These are phyloP conservation scores for Salix arbutifolia DNA, from an alignment of 345 rosid species.

Conservation along the genomic window DNA sequence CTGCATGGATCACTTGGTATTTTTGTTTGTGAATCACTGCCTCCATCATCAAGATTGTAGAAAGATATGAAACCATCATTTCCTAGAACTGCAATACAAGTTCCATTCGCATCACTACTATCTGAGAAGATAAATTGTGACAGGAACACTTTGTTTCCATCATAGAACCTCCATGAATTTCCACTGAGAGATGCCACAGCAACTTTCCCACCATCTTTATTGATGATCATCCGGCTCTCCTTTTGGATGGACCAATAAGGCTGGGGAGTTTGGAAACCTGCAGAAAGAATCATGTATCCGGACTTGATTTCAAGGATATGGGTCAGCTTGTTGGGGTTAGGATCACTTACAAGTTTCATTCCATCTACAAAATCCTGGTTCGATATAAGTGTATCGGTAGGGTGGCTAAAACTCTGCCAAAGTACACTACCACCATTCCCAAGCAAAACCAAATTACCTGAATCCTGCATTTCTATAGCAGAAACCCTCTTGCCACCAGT, in stretches of 20 bases:
- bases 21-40: conserved; percentile 34
- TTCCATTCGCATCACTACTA: conserved; percentile 37
- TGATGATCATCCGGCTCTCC: conserved; percentile 37
- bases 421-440: conserved; percentile 34
- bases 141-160: conserved; percentile 37
- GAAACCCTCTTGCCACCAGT: conserved; percentile 49
- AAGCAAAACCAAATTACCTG: conserved; percentile 72
- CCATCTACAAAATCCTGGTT: conserved; percentile 59
- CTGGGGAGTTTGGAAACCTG: conserved; percentile 53
- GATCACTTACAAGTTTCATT: conserved; percentile 63
- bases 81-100: conserved; percentile 75
- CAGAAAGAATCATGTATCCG: conserved; percentile 69
- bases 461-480: conserved; percentile 61
- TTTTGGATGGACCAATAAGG: conserved; percentile 74
- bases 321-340: conserved; percentile 48
- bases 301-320: conserved; percentile 72
- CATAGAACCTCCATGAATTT: conserved; percentile 84
- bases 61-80: conserved; percentile 62
- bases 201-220: conserved; percentile 44
- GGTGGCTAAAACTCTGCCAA: conserved; percentile 94
- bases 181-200: conserved; percentile 41
- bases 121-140: conserved; percentile 52
- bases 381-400: conserved; percentile 61
- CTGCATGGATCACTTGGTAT: conserved; percentile 64
- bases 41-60: conserved; percentile 35